Evolutionary conservation across 306 rosid genomes (phyloP).

Genomic region (Phaseolus lunatus): DNA sequence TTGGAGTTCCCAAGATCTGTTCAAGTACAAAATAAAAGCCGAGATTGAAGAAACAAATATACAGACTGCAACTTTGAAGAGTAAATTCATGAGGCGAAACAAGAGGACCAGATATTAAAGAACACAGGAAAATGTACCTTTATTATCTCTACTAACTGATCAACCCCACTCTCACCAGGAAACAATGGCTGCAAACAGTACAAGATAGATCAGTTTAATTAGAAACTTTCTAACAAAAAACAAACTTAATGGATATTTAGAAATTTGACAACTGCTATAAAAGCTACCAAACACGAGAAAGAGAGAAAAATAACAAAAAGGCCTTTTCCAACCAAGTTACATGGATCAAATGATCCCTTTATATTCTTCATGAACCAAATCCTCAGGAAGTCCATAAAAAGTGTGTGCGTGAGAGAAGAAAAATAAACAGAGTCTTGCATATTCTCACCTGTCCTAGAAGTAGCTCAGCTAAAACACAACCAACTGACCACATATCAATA

Average conservation of each 20-base stretch:
- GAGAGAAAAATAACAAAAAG: too few relatives aligned
- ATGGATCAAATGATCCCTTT: neutral
- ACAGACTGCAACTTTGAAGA: conserved; percentile 40
- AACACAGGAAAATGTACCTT: conserved; percentile 58
- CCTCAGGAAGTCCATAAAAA: neutral
- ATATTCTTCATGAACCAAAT: neutral
- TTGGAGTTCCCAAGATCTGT: conserved; percentile 92
- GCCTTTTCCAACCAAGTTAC: neutral
- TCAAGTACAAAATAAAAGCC: conserved; percentile 18
- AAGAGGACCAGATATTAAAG: neutral
- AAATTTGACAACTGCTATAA: too few relatives aligned
- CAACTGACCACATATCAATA: conserved; percentile 96
- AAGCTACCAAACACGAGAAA: too few relatives aligned
- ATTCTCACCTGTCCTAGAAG: conserved; percentile 85
- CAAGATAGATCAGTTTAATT: conserved; percentile 32
- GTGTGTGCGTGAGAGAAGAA: neutral
- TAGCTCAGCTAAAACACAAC: conserved; percentile 94
- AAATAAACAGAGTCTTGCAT: neutral
- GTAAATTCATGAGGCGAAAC: neutral
- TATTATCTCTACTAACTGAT: conserved; percentile 95
- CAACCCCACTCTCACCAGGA: conserved; percentile 98
- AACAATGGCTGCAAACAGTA: conserved; percentile 81
- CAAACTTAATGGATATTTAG: neutral
- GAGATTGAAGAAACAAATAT: conserved; percentile 37
- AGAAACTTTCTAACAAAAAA: neutral